Conservation (phyloP, 305 asterid genomes). For the Rubia occidens region DNA sequence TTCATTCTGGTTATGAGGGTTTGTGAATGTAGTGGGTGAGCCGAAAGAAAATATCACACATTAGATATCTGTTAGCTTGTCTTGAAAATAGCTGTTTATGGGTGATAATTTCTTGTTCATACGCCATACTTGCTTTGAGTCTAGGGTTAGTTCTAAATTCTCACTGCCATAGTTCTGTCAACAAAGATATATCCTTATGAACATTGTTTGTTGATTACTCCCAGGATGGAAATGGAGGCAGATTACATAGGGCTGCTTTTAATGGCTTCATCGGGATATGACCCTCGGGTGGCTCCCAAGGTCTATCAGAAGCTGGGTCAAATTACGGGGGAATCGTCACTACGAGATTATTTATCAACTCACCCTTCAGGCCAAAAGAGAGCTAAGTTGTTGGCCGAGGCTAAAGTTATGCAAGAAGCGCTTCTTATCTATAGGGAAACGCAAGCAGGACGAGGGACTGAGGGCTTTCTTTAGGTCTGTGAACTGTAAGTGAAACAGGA, state of each 20-base stretch:
- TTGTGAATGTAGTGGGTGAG: not conserved
- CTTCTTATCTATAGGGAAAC: constrained; percentile 47
- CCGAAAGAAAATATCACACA: not conserved
- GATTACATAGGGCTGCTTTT: constrained; percentile 69
- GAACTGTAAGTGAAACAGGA: not conserved
- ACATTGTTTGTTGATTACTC: not conserved
- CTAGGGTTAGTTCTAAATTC: not conserved
- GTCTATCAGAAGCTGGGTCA: constrained; percentile 73
- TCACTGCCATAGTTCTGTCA: not conserved
- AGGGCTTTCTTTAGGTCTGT: constrained; percentile 54
- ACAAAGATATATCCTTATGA: not conserved
- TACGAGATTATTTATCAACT: constrained; percentile 73
- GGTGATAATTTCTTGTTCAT: not conserved
- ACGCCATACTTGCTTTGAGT: not conserved
- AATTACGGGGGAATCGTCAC: constrained; percentile 43
- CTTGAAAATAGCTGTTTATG: not conserved
- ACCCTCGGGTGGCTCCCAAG: constrained; percentile 67
- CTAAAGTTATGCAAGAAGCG: constrained; percentile 94
- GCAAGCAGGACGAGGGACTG: constrained; percentile 52
- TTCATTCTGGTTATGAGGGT: not conserved
- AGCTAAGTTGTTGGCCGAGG: constrained; percentile 56
- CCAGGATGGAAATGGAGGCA: constrained; percentile 98
- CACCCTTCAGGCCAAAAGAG: constrained; percentile 95
- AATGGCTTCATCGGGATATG: constrained; percentile 68
- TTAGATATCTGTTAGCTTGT: not conserved